Percentiles rank a stretch among this genome's conserved stretches.
phyloP scores from a whole-genome alignment of 75 land plant species.

The Sequoia sempervirens region DNA sequence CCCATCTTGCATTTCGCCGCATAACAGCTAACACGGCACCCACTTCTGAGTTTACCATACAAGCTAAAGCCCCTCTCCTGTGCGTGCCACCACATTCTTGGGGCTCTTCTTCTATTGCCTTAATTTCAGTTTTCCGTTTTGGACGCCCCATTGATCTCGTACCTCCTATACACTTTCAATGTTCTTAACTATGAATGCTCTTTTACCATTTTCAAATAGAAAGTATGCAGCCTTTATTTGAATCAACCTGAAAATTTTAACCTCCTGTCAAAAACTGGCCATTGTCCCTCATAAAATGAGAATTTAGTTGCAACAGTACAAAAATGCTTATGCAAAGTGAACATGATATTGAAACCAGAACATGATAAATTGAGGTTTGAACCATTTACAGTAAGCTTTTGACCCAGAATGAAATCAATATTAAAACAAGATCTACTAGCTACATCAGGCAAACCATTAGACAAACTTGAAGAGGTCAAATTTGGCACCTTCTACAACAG shows the following conservation, averaged over 20 bases:
- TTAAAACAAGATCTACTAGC: not conserved
- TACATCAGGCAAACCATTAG: not conserved
- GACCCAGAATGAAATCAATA: not conserved
- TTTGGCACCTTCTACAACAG: not conserved
- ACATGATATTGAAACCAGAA: not conserved
- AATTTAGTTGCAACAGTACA: not conserved
- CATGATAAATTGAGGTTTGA: not conserved
- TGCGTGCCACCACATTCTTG: slow-evolving; percentile 32
- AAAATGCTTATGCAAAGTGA: not conserved
- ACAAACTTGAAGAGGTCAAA: not conserved
- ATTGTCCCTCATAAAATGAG: not conserved
- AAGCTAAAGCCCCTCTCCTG: slow-evolving; percentile 63
- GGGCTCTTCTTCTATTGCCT: slow-evolving; percentile 62
- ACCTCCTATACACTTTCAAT: not conserved
- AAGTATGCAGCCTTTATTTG: not conserved
- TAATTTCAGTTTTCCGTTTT: slow-evolving; percentile 49
- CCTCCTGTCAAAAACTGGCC: not conserved
- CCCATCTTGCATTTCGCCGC: slow-evolving; percentile 92
- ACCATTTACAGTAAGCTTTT: not conserved
- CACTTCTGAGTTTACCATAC: slow-evolving; percentile 86
- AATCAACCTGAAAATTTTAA: not conserved
- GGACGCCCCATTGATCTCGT: slow-evolving; percentile 37
- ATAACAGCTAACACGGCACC: slow-evolving; percentile 88
- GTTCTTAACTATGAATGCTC: not conserved
- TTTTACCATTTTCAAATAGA: not conserved